phyloP scores from a whole-genome alignment of 2,329 filamentous ascomycete genomes.

The Pseudogymnoascus sp. region DNA sequence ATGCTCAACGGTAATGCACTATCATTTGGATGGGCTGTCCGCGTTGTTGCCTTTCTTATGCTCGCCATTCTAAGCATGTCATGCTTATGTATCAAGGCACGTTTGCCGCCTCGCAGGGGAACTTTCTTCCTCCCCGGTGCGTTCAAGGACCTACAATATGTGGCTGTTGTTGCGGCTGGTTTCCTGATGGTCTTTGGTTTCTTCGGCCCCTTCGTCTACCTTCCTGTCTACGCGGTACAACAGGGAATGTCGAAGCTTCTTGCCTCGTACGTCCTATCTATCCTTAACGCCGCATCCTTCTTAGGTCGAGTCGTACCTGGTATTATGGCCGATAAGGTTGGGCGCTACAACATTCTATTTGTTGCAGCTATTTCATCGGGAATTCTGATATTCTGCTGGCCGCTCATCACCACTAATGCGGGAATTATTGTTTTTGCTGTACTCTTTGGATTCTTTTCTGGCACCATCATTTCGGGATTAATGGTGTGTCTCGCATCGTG shows the following conservation, averaged over 20 bases:
- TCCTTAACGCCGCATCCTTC: conserved; percentile 18
- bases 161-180: conserved; percentile 33
- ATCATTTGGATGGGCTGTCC: conserved; percentile 11
- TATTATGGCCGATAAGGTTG: conserved; percentile 15
- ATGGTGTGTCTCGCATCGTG: conserved; percentile 22
- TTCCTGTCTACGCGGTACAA: conserved; percentile 16
- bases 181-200: conserved; percentile 32
- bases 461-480: conserved; percentile 60
- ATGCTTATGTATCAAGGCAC: conserved; percentile 40
- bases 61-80: conserved; percentile 41
- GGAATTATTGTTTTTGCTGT: conserved; percentile 45
- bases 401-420: conserved; percentile 11
- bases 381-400: conserved; percentile 14
- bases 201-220: conserved; percentile 19
- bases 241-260: conserved; percentile 21
- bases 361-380: conserved; percentile 12
- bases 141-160: conserved; percentile 36
- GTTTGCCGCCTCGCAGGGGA: conserved; percentile 33
- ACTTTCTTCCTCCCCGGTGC: conserved; percentile 40
- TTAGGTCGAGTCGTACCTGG: conserved; percentile 19
- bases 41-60: conserved; percentile 26
- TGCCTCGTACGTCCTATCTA: conserved; percentile 18
- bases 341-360: conserved; percentile 29
- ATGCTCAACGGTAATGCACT: conserved; percentile 34
- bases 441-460: conserved; percentile 72